These are phyloP conservation scores for Afroboletus lepidellus DNA, from an alignment of 1,284 basidiomycete genomes.

Conservation along the genomic window DNA sequence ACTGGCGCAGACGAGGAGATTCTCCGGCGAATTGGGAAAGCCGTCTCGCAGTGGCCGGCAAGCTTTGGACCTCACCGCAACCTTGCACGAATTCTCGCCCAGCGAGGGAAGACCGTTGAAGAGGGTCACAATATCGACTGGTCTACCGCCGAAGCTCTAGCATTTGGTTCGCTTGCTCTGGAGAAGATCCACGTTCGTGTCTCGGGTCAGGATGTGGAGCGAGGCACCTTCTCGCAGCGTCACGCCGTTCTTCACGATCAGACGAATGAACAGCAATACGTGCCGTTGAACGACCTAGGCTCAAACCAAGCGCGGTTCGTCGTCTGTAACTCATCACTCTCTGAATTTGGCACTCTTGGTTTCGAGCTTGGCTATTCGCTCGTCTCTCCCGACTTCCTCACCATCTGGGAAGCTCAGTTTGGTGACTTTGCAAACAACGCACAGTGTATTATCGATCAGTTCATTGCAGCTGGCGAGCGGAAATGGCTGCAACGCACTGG, in stretches of 20 bases:
- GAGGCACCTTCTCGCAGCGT: conserved; percentile 99
- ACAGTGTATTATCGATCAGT: conserved; percentile 98
- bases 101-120: conserved; percentile 86
- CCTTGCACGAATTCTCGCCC: conserved; percentile 88
- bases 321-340: conserved; percentile 96
- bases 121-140: conserved; percentile 95
- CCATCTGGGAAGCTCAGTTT: conserved; percentile 99
- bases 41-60: conserved; percentile 82
- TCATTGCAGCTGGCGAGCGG: conserved; percentile 95
- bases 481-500: conserved; percentile 98
- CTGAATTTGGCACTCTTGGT: conserved; percentile 93
- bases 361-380: conserved; percentile 99
- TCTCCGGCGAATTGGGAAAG: conserved; percentile 86
- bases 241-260: conserved; percentile 98
- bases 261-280: conserved; percentile 85
- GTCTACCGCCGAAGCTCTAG: conserved; percentile 98
- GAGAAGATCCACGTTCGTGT: conserved; percentile 95
- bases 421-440: conserved; percentile 98
- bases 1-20: conserved; percentile 81
- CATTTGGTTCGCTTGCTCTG: conserved; percentile 89
- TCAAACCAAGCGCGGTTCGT: conserved; percentile 89
- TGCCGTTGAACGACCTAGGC: conserved; percentile 87
- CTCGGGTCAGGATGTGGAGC: conserved; percentile 98
- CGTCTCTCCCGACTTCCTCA: conserved; percentile 91
- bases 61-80: conserved; percentile 92